Evolutionary conservation across 164 flowering plant species (phyloP).

Genomic region (Dillenia suffruticosa): DNA sequence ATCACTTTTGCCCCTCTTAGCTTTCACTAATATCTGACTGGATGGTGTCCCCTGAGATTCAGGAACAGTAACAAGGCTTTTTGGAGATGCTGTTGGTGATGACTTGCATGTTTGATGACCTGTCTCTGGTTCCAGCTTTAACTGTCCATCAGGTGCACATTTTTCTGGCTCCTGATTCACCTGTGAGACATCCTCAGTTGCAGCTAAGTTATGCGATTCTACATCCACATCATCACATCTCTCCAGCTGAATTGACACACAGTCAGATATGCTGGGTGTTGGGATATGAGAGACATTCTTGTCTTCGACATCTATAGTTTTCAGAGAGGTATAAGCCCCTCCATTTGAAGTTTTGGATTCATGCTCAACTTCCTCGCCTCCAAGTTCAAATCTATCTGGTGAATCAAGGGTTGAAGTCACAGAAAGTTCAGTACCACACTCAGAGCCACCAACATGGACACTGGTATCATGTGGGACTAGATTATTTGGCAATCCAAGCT

Average conservation of each 20-base stretch:
- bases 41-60: slow-evolving; percentile 86
- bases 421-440: slow-evolving; percentile 82
- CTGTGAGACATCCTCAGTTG: slow-evolving; percentile 11
- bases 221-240: slow-evolving; percentile 20
- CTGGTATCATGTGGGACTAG: slow-evolving; percentile 21
- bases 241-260: slow-evolving; percentile 23
- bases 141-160: slow-evolving; percentile 24
- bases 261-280: slow-evolving; percentile 13
- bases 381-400: slow-evolving; percentile 54
- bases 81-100: slow-evolving; percentile 71
- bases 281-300: slow-evolving; percentile 11
- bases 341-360: slow-evolving; percentile 20
- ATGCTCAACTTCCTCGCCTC: slow-evolving; percentile 21
- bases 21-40: slow-evolving; percentile 58
- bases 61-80: slow-evolving; percentile 48
- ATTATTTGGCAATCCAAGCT: slow-evolving; percentile 27
- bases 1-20: slow-evolving; percentile 37
- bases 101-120: slow-evolving; percentile 27
- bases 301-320: slow-evolving; percentile 14
- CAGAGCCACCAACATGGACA: slow-evolving; percentile 57
- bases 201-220: slow-evolving; percentile 17
- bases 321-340: neutral
- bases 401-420: slow-evolving; percentile 84
- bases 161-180: slow-evolving; percentile 26
- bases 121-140: slow-evolving; percentile 21